Evolutionary conservation across 306 rosid genomes (phyloP).

Genomic region (Chamaecrista fasciculata): DNA sequence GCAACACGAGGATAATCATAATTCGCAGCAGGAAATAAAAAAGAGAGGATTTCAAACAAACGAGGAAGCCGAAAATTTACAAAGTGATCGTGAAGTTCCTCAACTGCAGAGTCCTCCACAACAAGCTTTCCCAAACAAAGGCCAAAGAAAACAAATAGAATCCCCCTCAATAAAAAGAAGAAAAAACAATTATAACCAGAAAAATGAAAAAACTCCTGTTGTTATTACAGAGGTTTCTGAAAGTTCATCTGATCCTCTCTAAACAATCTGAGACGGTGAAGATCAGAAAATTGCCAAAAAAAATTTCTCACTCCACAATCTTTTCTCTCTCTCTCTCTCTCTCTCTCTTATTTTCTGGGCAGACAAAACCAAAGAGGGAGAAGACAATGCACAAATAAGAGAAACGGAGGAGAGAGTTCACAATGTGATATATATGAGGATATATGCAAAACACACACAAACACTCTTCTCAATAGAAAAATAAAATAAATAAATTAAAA

Average conservation of each 20-base stretch:
- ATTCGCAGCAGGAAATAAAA: not conserved
- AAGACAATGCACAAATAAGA: not conserved
- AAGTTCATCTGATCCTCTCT: not conserved
- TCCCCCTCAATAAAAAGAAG: no score
- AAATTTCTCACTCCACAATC: not conserved
- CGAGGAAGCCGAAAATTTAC: constrained; percentile 32
- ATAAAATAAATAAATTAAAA: not conserved
- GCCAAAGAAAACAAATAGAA: not conserved
- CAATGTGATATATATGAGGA: constrained; percentile 24
- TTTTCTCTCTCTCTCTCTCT: not conserved
- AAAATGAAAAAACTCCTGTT: not conserved
- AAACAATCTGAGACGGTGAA: not conserved
- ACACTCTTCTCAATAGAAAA: not conserved
- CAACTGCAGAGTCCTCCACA: constrained; percentile 30
- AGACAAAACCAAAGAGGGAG: not conserved
- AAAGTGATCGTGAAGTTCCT: constrained; percentile 45
- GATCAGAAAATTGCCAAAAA: not conserved
- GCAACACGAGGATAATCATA: constrained; percentile 27
- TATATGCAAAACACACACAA: not conserved
- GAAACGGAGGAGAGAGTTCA: constrained; percentile 17
- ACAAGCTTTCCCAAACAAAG: constrained; percentile 18
- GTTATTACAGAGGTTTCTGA: not conserved
- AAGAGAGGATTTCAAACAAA: not conserved
- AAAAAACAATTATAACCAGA: no score
- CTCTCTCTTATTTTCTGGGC: not conserved